Evolutionary conservation across 352 stramenopile species (phyloP), one percentile per base, ranked within the genome.

Genomic region (Phytopythium cucurbitacearum): DNA sequence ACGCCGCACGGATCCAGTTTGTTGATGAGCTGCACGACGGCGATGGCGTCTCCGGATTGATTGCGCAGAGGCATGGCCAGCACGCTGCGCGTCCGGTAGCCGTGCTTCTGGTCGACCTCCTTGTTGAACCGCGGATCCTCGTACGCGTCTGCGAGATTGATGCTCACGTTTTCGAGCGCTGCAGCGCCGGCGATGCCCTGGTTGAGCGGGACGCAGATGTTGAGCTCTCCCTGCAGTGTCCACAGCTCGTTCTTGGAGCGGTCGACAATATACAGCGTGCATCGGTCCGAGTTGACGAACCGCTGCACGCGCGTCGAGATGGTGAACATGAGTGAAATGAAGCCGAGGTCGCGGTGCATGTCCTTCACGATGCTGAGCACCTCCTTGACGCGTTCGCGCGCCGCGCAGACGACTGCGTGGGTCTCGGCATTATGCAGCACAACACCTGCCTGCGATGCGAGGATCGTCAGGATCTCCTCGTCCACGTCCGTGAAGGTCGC

Each of bases 241-340:
- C 89, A 95, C 6, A 98, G 75, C 59, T 97, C 88, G 49, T 85
- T 89, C 49, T 89, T 94, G 48, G 74, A 67, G 21, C 89, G 76
- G 59, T 98, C 89, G 13, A 97, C 67, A 44, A 98, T 92, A 66
- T 96, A 98, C 4, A 98, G 69, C 21, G 89, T 96, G 49, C 89
- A 96, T 5, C 91, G 84, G 58, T 98, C 93, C 39, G 89, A 94
- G 52, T 94, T 80, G 8, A 97, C 76, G 44, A 97, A 77, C 36
- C 65, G 69, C 46, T 91, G 85, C 11, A 96, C 85, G 32, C 92
- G 82, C 12, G 81, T 86, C 16, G 90, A 97, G 53, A 97, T 94
- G 5, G 88, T 94, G 53, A 96, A 96, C 74, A 96, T 95, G 13
- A 97, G 61, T 21, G 84, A 89, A 63, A 87, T 95, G 58, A 96